Evolutionary conservation across 2,329 filamentous ascomycete species (phyloP).

Genomic region (Escovopsis weberi): DNA sequence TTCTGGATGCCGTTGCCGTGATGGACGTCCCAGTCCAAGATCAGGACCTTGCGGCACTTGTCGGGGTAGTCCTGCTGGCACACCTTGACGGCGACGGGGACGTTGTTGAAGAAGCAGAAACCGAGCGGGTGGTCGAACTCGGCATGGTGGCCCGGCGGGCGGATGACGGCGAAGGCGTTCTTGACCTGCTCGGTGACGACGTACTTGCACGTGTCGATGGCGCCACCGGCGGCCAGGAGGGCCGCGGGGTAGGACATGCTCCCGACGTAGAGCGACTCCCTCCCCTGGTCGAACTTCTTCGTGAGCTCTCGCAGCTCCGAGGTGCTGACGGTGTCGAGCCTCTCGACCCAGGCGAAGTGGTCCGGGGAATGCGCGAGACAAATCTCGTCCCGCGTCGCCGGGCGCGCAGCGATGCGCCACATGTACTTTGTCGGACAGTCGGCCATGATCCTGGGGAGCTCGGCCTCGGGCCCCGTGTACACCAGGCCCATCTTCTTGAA

Average conservation of each 20-base stretch:
- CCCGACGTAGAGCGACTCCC: constrained; percentile 73
- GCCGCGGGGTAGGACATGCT: constrained; percentile 69
- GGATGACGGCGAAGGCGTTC: constrained; percentile 90
- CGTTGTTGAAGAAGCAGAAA: constrained; percentile 97
- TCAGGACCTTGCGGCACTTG: constrained; percentile 72
- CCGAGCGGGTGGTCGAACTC: constrained; percentile 78
- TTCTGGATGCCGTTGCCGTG: constrained; percentile 90
- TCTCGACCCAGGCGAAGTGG: constrained; percentile 67
- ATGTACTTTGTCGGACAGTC: constrained; percentile 45
- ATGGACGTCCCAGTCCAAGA: constrained; percentile 80
- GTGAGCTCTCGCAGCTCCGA: constrained; percentile 57
- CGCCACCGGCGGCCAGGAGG: constrained; percentile 73
- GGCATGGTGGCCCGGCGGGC: constrained; percentile 89
- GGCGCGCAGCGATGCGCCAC: constrained; percentile 65
- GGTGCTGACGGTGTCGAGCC: constrained; percentile 36
- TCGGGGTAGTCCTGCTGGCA: constrained; percentile 74
- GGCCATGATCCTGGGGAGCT: constrained; percentile 36
- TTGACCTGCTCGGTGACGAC: constrained; percentile 73
- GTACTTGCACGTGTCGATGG: constrained; percentile 91
- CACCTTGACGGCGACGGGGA: constrained; percentile 78
- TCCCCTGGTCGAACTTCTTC: constrained; percentile 42
- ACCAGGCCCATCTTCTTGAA: constrained; percentile 73
- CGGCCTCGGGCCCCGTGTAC: constrained; percentile 41
- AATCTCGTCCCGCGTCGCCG: constrained; percentile 68
- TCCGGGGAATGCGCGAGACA: constrained; percentile 60